A percentile compares a stretch with the other conserved stretches of the same genome.
Evolutionary conservation across 768 basidiomycete species (phyloP).

Genomic region (Candolleomyces efflorescens): DNA sequence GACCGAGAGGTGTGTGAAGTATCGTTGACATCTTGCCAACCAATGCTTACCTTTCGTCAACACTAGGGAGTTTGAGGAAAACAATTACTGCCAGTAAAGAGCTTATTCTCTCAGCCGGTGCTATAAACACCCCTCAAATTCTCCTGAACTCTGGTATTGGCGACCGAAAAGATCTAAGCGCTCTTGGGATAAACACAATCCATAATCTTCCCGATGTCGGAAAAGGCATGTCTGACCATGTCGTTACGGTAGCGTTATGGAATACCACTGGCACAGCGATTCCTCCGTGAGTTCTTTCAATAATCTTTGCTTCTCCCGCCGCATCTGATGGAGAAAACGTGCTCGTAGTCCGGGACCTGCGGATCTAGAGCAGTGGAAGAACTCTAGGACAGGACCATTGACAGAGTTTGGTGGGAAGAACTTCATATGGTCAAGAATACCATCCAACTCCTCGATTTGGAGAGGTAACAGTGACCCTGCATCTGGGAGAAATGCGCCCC

Average conservation of each 20-base stretch:
- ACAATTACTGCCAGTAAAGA: conserved; percentile 6
- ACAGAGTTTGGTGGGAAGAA: conserved; percentile 8
- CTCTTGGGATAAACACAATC: conserved; percentile 18
- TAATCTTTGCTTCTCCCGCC: background rate
- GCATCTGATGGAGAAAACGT: background rate
- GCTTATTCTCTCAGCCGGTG: conserved; percentile 12
- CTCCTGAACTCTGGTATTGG: conserved; percentile 16
- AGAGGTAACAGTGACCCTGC: conserved; percentile 15
- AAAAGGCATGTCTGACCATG: conserved; percentile 24
- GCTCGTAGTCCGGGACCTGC: background rate
- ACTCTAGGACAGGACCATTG: conserved; percentile 12
- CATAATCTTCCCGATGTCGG: conserved; percentile 26
- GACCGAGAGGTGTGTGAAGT: background rate
- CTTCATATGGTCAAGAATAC: conserved; percentile 18
- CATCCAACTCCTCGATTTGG: conserved; percentile 3
- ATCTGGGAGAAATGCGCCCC: conserved; percentile 18
- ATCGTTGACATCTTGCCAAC: background rate
- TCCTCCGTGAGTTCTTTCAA: background rate
- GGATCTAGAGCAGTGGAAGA: conserved; percentile 11
- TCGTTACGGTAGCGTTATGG: conserved; percentile 8
- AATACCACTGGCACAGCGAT: conserved; percentile 3
- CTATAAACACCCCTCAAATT: conserved; percentile 12
- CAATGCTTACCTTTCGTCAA: background rate
- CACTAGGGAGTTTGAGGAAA: background rate
- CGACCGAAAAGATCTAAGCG: conserved; percentile 6